A percentile compares a stretch with the other conserved stretches of the same genome.
Conservation (phyloP, 768 basidiomycete species). For the Russula emetica region DNA sequence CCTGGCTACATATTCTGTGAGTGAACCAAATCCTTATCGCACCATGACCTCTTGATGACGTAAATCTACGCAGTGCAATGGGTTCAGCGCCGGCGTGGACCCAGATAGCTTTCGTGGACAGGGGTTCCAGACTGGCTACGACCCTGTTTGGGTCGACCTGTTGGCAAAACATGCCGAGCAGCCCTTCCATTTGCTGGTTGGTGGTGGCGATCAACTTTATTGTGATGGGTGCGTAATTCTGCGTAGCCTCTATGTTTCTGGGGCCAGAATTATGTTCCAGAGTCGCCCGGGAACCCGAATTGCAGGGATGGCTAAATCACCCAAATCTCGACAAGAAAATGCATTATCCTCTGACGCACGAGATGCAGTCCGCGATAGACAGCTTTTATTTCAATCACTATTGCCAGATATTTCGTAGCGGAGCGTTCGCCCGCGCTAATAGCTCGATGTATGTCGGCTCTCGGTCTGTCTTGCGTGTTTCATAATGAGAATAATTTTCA, state of each 20-base stretch:
- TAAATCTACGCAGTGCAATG: constrained; percentile 59
- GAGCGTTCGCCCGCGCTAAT: constrained; percentile 89
- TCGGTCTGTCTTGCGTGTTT: background rate
- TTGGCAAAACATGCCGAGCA: constrained; percentile 70
- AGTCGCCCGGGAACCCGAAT: constrained; percentile 79
- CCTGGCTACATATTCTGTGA: constrained; percentile 83
- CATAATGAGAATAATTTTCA: background rate
- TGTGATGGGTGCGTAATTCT: constrained; percentile 63
- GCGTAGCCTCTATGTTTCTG: background rate
- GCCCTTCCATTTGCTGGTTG: constrained; percentile 89
- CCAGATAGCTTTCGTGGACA: constrained; percentile 81
- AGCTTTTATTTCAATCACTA: constrained; percentile 91
- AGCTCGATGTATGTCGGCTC: constrained; percentile 68
- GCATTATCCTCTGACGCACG: constrained; percentile 55
- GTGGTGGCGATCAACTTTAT: constrained; percentile 94
- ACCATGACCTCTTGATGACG: constrained; percentile 3
- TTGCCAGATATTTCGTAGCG: constrained; percentile 77
- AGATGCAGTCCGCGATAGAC: constrained; percentile 73
- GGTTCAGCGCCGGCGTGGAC: constrained; percentile 86
- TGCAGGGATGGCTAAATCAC: constrained; percentile 78
- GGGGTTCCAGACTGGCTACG: constrained; percentile 76
- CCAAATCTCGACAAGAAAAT: constrained; percentile 60
- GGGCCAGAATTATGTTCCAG: constrained; percentile 35
- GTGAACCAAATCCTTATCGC: constrained; percentile 27
- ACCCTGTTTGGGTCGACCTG: constrained; percentile 93